phyloP scores from a whole-genome alignment of 306 rosid species.

The Inga leiocalycina region DNA sequence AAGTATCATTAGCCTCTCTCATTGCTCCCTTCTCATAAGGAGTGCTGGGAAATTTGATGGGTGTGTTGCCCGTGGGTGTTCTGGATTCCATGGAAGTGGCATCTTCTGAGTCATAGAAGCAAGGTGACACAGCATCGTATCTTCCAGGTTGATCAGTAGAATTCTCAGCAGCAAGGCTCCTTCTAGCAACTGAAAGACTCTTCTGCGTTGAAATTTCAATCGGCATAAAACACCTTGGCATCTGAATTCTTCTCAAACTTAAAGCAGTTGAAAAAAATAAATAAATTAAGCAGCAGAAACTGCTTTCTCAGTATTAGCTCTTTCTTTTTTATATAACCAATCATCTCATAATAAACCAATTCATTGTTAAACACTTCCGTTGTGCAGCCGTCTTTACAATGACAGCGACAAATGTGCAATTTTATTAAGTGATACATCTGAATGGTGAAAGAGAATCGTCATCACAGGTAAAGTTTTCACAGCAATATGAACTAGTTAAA shows the following conservation, averaged over 20 bases:
- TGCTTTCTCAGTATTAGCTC: not conserved
- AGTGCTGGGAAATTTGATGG: constrained; percentile 50
- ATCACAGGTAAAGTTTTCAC: not conserved
- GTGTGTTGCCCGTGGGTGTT: constrained; percentile 79
- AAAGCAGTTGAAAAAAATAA: not conserved
- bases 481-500: not conserved
- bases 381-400: too few relatives aligned
- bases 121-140: constrained; percentile 46
- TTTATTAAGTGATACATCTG: not conserved
- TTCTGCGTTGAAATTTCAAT: constrained; percentile 60
- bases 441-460: not conserved
- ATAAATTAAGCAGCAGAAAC: not conserved
- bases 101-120: constrained; percentile 72
- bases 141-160: constrained; percentile 50
- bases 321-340: not conserved
- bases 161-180: constrained; percentile 69
- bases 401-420: not conserved
- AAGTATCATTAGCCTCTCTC: constrained; percentile 59
- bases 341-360: too few relatives aligned
- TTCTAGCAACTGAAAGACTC: constrained; percentile 88
- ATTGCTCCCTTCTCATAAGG: constrained; percentile 47
- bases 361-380: too few relatives aligned
- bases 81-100: constrained; percentile 70
- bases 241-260: not conserved
- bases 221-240: constrained; percentile 5